Evolutionary conservation across 2,329 filamentous ascomycete genomes (phyloP), one percentile per base, ranked within the genome.

Genomic region (Berkeleyomyces rouxiae): DNA sequence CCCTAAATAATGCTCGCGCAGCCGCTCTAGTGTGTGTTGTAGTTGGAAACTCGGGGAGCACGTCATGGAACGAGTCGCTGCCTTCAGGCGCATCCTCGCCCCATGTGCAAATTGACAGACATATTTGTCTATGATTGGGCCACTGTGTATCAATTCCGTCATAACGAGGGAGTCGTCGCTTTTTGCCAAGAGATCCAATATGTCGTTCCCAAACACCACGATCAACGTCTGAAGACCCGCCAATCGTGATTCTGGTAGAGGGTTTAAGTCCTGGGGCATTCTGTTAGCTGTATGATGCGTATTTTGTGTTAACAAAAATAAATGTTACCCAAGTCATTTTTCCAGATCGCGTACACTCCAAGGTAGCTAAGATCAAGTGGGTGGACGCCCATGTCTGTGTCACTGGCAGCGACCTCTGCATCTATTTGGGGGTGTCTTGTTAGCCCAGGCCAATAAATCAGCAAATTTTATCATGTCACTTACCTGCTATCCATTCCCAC

Each of bases 401-500:
- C 79, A 43, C 79, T 76, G 2, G 85, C 82, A 39, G 83, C 82
- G 36, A 79, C 76, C 67, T 88, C 83, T 1, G 84, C 83, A 65
- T 81, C 83, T 82, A 66, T 47, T 46, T 57, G 59, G 55, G 58
- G 11, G 65, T 44, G 42, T 55, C 58, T 55, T 58, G 33, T 55
- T 16, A 55, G 51, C 31, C 36, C 11, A 5, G 31, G 11, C 43
- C 2, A 11, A 7, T 11, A 46, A 16, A 64, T 71, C 49, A 72
- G 68, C 62, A 46, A 23, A 4, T 51, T 16, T 10, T 37, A 1
- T 44, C 39, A 51, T 7, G 60, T 44, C 9, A 78, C 76, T 69
- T 69, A 83, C 86, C 82, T 64, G 81, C 78, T 58, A 91, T 77
- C 78, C 87, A 88, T 57, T 83, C 81, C 89, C 89, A 95, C n/a